Evolutionary conservation across 257 asterid genomes (phyloP).

Genomic region (Anisodus tanguticus): DNA sequence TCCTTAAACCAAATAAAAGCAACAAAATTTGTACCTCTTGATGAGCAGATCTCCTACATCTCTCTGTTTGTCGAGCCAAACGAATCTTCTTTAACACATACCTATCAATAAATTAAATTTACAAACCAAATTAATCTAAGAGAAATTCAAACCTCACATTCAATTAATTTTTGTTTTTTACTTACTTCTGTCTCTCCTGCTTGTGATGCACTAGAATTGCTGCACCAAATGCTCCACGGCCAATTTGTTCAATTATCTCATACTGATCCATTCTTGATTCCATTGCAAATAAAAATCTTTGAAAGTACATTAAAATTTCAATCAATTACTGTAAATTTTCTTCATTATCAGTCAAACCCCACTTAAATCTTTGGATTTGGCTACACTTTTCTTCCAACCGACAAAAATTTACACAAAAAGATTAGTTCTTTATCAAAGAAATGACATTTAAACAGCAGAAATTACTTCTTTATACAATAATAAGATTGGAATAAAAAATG

Average conservation of each 20-base stretch:
- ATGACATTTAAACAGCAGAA: not conserved
- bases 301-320: not conserved
- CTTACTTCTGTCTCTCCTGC: conserved; percentile 79
- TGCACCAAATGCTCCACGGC: conserved; percentile 99
- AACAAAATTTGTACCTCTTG: conserved; percentile 68
- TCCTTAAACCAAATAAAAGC: not conserved
- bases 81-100: conserved; percentile 96
- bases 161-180: not conserved
- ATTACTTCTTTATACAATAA: no score
- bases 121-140: not conserved
- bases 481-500: not conserved
- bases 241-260: conserved; percentile 99
- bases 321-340: conserved; percentile 15
- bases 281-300: conserved; percentile 39
- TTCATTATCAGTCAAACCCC: conserved; percentile 12
- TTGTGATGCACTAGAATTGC: conserved; percentile 97
- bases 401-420: not conserved
- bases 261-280: conserved; percentile 98
- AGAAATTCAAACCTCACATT: conserved; percentile 30
- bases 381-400: not conserved
- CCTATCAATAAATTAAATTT: conserved; percentile 49
- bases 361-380: not conserved
- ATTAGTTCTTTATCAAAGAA: conserved; percentile 9
- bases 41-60: conserved; percentile 99
- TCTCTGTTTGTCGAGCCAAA: conserved; percentile 94